Percentiles rank a stretch among this genome's conserved stretches.
These are phyloP conservation scores for Eucalyptus decipiens DNA, from an alignment of 345 rosid species.

Conservation along the genomic window DNA sequence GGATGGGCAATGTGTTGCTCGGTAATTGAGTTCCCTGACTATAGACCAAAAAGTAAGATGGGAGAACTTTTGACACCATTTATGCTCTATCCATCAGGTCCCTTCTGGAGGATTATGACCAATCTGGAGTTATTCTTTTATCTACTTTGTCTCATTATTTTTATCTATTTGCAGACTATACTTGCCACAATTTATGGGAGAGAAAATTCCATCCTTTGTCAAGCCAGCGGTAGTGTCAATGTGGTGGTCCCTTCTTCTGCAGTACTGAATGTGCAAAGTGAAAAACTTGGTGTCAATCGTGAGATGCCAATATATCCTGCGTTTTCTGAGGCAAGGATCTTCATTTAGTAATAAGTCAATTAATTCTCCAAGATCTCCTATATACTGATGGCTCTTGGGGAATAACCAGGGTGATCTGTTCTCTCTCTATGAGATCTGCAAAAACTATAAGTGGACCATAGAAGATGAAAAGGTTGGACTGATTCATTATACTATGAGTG, in stretches of 20 bases:
- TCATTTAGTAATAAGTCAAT: not conserved
- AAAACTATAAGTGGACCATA: slow-evolving; percentile 56
- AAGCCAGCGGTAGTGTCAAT: slow-evolving; percentile 40
- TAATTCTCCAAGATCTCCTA: not conserved
- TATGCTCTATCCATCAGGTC: not conserved
- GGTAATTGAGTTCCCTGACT: not conserved
- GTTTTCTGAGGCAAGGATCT: slow-evolving; percentile 42
- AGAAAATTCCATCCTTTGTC: slow-evolving; percentile 46
- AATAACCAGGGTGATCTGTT: slow-evolving; percentile 60
- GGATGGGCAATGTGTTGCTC: not conserved
- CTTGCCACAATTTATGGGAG: slow-evolving; percentile 54
- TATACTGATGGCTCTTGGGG: not conserved
- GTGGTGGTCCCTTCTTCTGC: slow-evolving; percentile 75
- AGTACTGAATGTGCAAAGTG: slow-evolving; percentile 61
- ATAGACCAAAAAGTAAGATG: not conserved
- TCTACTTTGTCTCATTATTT: not conserved
- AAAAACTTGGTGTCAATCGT: slow-evolving; percentile 61
- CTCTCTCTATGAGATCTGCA: slow-evolving; percentile 78
- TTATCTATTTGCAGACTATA: slow-evolving; percentile 39
- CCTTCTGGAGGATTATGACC: not conserved
- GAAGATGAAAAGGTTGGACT: slow-evolving; percentile 62
- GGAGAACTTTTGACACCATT: not conserved
- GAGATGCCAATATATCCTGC: slow-evolving; percentile 72
- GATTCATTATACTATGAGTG: not conserved
- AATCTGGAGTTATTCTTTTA: not conserved